phyloP scores from a whole-genome alignment of 306 rosid genomes.

The Oemleria cerasiformis region DNA sequence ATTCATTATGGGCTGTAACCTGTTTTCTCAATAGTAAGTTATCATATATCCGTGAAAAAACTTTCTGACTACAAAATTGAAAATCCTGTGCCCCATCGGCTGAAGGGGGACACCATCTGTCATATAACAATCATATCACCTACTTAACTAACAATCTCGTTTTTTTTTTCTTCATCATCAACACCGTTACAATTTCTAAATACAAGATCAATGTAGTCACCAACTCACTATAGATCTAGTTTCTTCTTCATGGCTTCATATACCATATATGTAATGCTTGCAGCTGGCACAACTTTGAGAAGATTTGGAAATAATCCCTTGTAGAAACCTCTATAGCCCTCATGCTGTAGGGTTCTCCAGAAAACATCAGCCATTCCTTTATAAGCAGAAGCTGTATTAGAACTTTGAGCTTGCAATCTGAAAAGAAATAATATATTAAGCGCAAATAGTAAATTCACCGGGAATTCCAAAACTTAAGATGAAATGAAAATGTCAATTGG shows the following conservation, averaged over 20 bases:
- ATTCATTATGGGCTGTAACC: slow-evolving; percentile 30
- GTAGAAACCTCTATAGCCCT: slow-evolving; percentile 84
- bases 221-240: slow-evolving; percentile 60
- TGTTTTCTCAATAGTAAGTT: slow-evolving; percentile 42
- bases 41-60: slow-evolving; percentile 50
- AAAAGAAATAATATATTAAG: slow-evolving; percentile 23
- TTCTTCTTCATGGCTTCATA: slow-evolving; percentile 81
- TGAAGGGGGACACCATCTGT: slow-evolving; percentile 37
- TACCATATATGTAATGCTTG: slow-evolving; percentile 91
- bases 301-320: slow-evolving; percentile 90
- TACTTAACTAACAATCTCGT: slow-evolving; percentile 32
- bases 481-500: not conserved
- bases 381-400: slow-evolving; percentile 35
- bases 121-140: slow-evolving; percentile 23
- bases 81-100: slow-evolving; percentile 45
- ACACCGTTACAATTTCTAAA: slow-evolving; percentile 28
- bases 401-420: slow-evolving; percentile 91
- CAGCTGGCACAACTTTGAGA: slow-evolving; percentile 93
- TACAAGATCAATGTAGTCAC: slow-evolving; percentile 31
- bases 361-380: slow-evolving; percentile 84
- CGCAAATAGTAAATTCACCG: not conserved
- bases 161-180: slow-evolving; percentile 26
- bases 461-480: not conserved
- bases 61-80: slow-evolving; percentile 63
- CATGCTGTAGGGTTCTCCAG: slow-evolving; percentile 68